Evolutionary conservation across 2,329 filamentous ascomycete genomes (phyloP).

Genomic region (Zopfia rhizophila): DNA sequence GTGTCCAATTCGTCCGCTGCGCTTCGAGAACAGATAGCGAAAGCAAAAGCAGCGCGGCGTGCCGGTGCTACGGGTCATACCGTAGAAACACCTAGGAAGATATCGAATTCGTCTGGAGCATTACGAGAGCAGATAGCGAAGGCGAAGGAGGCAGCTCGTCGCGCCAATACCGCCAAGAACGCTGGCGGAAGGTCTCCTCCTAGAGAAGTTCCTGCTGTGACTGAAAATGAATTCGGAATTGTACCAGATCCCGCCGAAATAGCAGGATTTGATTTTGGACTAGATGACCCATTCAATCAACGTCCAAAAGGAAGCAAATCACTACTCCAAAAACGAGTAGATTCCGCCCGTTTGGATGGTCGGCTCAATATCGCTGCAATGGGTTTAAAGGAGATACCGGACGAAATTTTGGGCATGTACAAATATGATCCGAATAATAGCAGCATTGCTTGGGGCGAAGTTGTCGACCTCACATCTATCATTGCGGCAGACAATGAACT

Average conservation of each 20-base stretch:
- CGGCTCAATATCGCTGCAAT: constrained; percentile 89
- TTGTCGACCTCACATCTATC: constrained; percentile 85
- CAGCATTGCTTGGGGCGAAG: constrained; percentile 84
- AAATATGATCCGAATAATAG: constrained; percentile 73
- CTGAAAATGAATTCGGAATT: constrained; percentile 34
- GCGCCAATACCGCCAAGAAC: constrained; percentile 31
- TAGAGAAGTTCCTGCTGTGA: constrained; percentile 30
- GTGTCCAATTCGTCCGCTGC: constrained; percentile 78
- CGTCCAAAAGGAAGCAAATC: constrained; percentile 69
- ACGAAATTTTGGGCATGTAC: constrained; percentile 91
- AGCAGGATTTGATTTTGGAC: constrained; percentile 66
- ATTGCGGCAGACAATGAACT: constrained; percentile 92
- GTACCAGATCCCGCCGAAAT: constrained; percentile 43
- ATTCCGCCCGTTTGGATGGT: constrained; percentile 78
- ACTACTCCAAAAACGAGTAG: constrained; percentile 77
- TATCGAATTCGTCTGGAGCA: constrained; percentile 77
- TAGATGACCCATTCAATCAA: constrained; percentile 77
- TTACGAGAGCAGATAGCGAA: constrained; percentile 93
- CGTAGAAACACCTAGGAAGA: constrained; percentile 43
- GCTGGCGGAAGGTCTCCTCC: constrained; percentile 41
- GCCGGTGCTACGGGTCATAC: constrained; percentile 26
- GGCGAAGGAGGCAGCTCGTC: constrained; percentile 78
- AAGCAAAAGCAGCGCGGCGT: constrained; percentile 82
- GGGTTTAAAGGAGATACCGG: constrained; percentile 80
- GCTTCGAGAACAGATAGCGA: constrained; percentile 89